These are phyloP conservation scores for Litchi chinensis DNA, from an alignment of 345 rosid species.

Conservation along the genomic window DNA sequence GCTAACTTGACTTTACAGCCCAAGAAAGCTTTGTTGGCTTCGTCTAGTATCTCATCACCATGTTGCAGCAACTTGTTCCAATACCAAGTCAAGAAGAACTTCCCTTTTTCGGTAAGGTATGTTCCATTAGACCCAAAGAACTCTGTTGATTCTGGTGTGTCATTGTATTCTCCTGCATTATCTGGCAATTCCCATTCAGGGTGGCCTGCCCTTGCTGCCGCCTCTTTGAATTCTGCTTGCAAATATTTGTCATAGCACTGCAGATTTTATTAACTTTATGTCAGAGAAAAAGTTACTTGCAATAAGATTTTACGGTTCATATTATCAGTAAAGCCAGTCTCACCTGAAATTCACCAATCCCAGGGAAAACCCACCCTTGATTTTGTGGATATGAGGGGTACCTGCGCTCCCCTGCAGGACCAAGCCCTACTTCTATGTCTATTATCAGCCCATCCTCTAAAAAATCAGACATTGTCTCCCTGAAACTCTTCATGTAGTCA, in stretches of 20 bases:
- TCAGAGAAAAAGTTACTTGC: constrained; percentile 7
- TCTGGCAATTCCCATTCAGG: constrained; percentile 81
- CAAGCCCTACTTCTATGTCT: constrained; percentile 86
- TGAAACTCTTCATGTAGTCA: constrained; percentile 81
- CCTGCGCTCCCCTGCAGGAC: constrained; percentile 92
- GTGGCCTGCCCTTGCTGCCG: constrained; percentile 62
- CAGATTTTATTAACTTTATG: constrained; percentile 9
- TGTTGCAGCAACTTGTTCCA: constrained; percentile 67
- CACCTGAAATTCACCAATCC: constrained; percentile 89
- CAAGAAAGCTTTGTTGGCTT: constrained; percentile 68
- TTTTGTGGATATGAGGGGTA: constrained; percentile 77
- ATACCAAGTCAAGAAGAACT: constrained; percentile 81
- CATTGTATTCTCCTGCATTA: constrained; percentile 70
- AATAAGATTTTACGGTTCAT: neutral
- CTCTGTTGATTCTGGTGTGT: constrained; percentile 57
- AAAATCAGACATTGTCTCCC: constrained; percentile 63
- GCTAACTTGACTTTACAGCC: constrained; percentile 84
- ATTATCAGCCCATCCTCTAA: constrained; percentile 59
- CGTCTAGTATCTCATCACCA: constrained; percentile 78
- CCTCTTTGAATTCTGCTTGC: constrained; percentile 64
- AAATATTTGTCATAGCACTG: constrained; percentile 80
- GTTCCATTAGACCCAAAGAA: constrained; percentile 67
- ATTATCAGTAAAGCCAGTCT: neutral
- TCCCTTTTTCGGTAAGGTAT: constrained; percentile 59
- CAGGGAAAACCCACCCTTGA: constrained; percentile 85